Percentiles rank a stretch among this genome's conserved stretches.
Conservation (phyloP, 176 grass and related monocot species). For the Hsuehochloa calcarea region DNA sequence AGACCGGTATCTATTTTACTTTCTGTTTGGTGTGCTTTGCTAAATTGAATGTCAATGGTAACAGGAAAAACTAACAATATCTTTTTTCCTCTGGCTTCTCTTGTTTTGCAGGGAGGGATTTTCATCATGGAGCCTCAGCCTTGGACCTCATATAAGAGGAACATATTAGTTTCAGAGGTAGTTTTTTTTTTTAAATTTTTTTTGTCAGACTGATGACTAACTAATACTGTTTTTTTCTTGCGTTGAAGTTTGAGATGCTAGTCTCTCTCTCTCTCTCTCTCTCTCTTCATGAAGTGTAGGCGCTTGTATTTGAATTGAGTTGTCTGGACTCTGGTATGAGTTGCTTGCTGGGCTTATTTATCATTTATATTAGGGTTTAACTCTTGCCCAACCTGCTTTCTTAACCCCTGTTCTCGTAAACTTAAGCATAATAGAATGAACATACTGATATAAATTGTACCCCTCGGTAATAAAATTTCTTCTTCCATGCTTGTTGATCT, state of each 20-base stretch:
- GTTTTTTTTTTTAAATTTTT: constrained; percentile 5
- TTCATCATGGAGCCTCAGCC: constrained; percentile 94
- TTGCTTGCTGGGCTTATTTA: neutral
- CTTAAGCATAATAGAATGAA: neutral
- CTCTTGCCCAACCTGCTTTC: neutral
- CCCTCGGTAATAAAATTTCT: neutral
- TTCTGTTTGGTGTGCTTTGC: constrained; percentile 7
- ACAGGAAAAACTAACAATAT: neutral
- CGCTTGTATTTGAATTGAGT: neutral
- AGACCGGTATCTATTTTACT: constrained; percentile 56
- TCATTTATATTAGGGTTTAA: neutral
- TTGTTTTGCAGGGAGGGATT: constrained; percentile 68
- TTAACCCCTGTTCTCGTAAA: neutral
- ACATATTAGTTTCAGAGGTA: constrained; percentile 76
- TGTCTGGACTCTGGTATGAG: neutral
- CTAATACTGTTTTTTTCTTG: neutral
- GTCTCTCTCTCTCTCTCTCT: neutral
- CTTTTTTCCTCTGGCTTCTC: neutral
- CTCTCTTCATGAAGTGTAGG: neutral
- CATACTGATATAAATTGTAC: neutral
- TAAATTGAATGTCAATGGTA: neutral
- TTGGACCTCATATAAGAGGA: constrained; percentile 88
- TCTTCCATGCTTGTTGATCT: neutral
- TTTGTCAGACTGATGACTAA: neutral
- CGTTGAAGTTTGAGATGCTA: neutral